phyloP scores from a whole-genome alignment of 176 grass and related monocot species.

The Ananas comosus region DNA sequence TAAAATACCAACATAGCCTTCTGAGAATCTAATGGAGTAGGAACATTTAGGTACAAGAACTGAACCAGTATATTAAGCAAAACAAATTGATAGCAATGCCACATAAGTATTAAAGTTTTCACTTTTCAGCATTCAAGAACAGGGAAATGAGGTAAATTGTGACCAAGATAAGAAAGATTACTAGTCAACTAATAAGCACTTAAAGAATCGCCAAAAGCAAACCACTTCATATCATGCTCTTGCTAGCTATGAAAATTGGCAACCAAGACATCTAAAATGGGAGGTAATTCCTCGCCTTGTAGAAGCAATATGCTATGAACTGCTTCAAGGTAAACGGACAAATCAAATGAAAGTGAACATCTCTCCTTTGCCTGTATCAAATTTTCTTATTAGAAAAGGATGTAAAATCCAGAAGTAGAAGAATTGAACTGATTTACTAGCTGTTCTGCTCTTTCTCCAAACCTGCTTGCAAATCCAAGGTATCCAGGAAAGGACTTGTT shows the following conservation, averaged over 20 bases:
- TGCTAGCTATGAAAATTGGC: not conserved
- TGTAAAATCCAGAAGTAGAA: conserved; percentile 12
- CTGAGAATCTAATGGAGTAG: not conserved
- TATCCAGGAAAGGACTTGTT: conserved; percentile 71
- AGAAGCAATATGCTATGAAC: conserved; percentile 78
- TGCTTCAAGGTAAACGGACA: conserved; percentile 53
- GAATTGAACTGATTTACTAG: conserved; percentile 4
- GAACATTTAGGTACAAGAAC: not conserved
- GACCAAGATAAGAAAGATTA: not conserved
- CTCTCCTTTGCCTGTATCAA: conserved; percentile 39
- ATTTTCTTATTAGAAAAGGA: conserved; percentile 19
- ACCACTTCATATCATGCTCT: not conserved
- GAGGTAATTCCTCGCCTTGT: conserved; percentile 40
- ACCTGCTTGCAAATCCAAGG: conserved; percentile 83
- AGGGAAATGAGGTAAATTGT: not conserved
- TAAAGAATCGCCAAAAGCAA: not conserved
- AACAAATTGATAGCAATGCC: not conserved
- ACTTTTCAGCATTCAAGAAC: not conserved
- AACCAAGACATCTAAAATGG: conserved; percentile 10
- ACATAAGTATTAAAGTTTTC: not conserved
- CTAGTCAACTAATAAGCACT: not conserved
- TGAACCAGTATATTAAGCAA: not conserved
- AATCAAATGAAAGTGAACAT: conserved; percentile 37
- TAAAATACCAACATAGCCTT: not conserved
- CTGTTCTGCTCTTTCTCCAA: conserved; percentile 10